Evolutionary conservation across 129 eudicot species (phyloP).

Genomic region (Arctium lappa): DNA sequence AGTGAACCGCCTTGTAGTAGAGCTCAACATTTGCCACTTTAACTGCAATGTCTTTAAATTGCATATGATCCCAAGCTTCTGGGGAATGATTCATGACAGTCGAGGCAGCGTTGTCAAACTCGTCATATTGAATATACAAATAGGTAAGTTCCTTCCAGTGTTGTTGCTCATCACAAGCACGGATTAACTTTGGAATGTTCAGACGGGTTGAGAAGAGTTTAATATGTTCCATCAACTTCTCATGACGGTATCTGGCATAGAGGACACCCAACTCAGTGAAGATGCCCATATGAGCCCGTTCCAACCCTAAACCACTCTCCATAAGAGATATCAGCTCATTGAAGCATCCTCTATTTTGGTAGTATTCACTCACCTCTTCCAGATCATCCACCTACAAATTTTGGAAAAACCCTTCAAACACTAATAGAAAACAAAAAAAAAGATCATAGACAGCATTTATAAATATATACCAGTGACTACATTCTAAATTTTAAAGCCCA

Average conservation of each 20-base stretch:
- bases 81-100: slow-evolving; percentile 99
- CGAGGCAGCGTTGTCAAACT: slow-evolving; percentile 97
- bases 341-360: slow-evolving; percentile 98
- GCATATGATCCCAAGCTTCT: slow-evolving; percentile 99
- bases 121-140: slow-evolving; percentile 88
- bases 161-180: slow-evolving; percentile 99
- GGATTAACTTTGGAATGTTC: slow-evolving; percentile 95
- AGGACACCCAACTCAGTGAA: slow-evolving; percentile 96
- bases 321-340: slow-evolving; percentile 92
- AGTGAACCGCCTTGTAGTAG: slow-evolving; percentile 94
- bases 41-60: slow-evolving; percentile 89
- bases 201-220: slow-evolving; percentile 95
- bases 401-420: slow-evolving; percentile 7
- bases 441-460: neutral
- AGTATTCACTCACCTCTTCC: slow-evolving; percentile 94
- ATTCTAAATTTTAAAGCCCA: neutral
- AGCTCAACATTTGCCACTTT: slow-evolving; percentile 98
- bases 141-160: slow-evolving; percentile 97
- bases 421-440: neutral
- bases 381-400: slow-evolving; percentile 82
- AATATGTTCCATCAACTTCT: slow-evolving; percentile 98
- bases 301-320: slow-evolving; percentile 99
- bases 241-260: slow-evolving; percentile 95
- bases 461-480: neutral
- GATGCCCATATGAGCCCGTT: slow-evolving; percentile 99